Evolutionary conservation across 2,329 filamentous ascomycete genomes (phyloP).

Genomic region (Claviceps capensis): DNA sequence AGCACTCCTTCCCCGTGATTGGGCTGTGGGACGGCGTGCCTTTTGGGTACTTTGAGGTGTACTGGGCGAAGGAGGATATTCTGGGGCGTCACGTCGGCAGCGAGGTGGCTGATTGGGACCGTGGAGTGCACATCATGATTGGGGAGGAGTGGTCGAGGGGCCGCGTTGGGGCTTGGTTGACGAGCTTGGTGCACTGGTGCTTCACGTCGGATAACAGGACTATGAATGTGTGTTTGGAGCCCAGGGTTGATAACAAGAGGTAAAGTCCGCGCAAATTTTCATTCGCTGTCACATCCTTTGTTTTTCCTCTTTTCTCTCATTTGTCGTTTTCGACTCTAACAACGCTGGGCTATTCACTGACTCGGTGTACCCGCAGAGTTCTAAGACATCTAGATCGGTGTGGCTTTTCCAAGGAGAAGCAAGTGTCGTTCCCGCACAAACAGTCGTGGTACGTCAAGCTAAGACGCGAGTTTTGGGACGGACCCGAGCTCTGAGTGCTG

Average conservation of each 20-base stretch:
- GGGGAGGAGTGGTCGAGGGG: conserved; percentile 89
- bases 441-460: conserved; percentile 78
- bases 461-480: conserved; percentile 65
- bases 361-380: conserved; percentile 9
- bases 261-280: conserved; percentile 27
- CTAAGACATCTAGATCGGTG: conserved; percentile 51
- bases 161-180: conserved; percentile 69
- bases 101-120: conserved; percentile 64
- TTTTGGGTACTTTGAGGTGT: conserved; percentile 95
- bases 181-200: conserved; percentile 75
- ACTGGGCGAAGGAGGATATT: conserved; percentile 91
- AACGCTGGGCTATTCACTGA: neutral
- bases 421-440: conserved; percentile 83
- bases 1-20: conserved; percentile 79
- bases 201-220: conserved; percentile 68
- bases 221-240: conserved; percentile 73
- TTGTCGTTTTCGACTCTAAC: neutral
- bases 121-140: conserved; percentile 77
- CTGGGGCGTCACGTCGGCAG: conserved; percentile 56
- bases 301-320: neutral
- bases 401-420: conserved; percentile 77
- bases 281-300: neutral
- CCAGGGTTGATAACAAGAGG: conserved; percentile 82
- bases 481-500: conserved; percentile 39
- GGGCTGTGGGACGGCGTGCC: conserved; percentile 90